Evolutionary conservation across 768 basidiomycete genomes (phyloP), one percentile per base, ranked within the genome.

Genomic region (Agaricus sinodeliciosus): DNA sequence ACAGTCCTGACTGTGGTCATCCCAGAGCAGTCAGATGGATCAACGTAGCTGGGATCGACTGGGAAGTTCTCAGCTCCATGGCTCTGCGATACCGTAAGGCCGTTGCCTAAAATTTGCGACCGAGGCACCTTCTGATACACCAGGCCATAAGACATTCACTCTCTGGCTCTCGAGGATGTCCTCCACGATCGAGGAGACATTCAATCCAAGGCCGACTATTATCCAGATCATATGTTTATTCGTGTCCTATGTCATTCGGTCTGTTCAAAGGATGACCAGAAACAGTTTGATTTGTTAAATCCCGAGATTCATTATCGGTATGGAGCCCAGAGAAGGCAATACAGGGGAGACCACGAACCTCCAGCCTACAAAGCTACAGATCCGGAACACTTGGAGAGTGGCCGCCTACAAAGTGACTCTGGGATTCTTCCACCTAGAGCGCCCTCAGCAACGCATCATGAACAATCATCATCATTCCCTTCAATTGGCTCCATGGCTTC

Each of bases 91-190:
- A 82, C 58, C 76, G 83, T 82, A 52, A 55, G 72, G 63, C 1
- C 28, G 18, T 56, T 35, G 43, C 35, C 31, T 11, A 5, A 31
- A 7, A 31, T 25, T n/a, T 1, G 11, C 67, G 19, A 63, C 61
- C 25, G 31, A 25, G n/a, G 27, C 28, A 28, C 2, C 11, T 26
- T 25, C 27, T 44, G 22, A 44, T 27, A 36, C 46, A 50, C 19
- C 44, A 35, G 37, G 50, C 22, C 25, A 11, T 19, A 48, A 84
- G 82, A 83, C 56, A 65, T 87, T 22, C 84, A 85, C 61, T 80
- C 82, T 0, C 76, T 86, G 8, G 78, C 81, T 0, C 65, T 87
- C 26, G 82, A 87, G 62, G 85, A 86, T 57, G 70, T 85, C 27
- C 69, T 86, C 4, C 78, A 81, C 54, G 72, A 74, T 48, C 76